Base-by-base conservation (phyloP, 164 flowering plant genomes). In the Stephania cephalantha region DNA sequence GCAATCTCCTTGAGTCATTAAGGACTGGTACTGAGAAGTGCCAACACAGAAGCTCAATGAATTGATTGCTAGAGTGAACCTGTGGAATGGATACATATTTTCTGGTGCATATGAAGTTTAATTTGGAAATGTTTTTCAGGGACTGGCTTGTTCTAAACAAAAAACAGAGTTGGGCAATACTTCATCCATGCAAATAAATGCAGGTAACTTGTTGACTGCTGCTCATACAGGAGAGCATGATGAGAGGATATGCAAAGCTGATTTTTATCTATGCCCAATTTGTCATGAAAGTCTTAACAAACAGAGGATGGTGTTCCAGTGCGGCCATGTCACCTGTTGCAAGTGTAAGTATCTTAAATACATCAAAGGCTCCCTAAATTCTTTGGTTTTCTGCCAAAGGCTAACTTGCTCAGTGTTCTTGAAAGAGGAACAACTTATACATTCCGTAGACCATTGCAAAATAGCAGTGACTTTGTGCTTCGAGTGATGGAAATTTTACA, bases 251-350 rank as follows among this genome's bases (percentile, higher is more conserved):
- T 70, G 72, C 70, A 81, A 81, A 78, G 77, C 73, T 73, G 85
- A 83, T 64, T 90, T 84, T 70, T 95, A 90, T 76, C 65, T 87
- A 46, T 95, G 98, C 85, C 99, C 99, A 72, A 81, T 95, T 83
- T 95, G 99, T 80, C 99, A 91, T 69, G 99, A 95, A 73, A 91
- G 83, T 74, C 88, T 91, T 73, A 78, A 82, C 76, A 82, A 78
- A 74, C 90, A 86, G 78, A 95, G 85, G 83, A 93, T 95, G 98
- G 97, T 95, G 70, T 93, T 95, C 76, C 97, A 86, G 81, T 95
- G 99, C 82, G 99, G 97, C 15, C 99, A 95, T 83, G 75, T 89
- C 72, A 90, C 90, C 65, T 95, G 99, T 83, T 93, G 93, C 85
- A 90, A 86, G 87, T 95, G 99, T 95, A 87, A 90, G 91, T 84